These are phyloP conservation scores for Ceratocystis albifundus DNA, from an alignment of 2,329 filamentous ascomycete genomes.

Conservation along the genomic window DNA sequence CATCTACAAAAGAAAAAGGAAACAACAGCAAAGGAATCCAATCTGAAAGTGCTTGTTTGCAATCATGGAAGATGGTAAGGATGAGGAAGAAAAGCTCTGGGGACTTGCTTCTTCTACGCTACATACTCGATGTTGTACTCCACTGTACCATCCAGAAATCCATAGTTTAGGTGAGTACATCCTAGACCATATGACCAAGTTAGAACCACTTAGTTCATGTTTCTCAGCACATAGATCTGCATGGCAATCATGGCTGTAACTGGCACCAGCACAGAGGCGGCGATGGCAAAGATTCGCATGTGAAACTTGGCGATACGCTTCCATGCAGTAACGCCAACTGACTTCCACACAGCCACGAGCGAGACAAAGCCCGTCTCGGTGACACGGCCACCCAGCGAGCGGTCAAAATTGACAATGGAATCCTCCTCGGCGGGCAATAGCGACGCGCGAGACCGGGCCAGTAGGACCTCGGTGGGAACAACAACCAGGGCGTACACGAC, in stretches of 20 bases:
- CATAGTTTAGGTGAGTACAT: background rate
- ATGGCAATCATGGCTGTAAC: slow-evolving; percentile 34
- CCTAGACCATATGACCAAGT: no score
- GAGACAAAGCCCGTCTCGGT: slow-evolving; percentile 63
- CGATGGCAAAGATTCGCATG: slow-evolving; percentile 47
- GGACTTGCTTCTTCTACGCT: no score
- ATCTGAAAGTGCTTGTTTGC: no score
- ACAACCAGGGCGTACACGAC: slow-evolving; percentile 42
- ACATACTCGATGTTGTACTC: no score
- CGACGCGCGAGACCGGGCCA: slow-evolving; percentile 76
- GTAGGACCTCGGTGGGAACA: slow-evolving; percentile 63
- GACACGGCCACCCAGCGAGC: slow-evolving; percentile 67
- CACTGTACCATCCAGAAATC: background rate
- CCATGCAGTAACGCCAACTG: slow-evolving; percentile 61
- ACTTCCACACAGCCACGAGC: slow-evolving; percentile 65
- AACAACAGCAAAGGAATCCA: no score
- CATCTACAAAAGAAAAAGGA: no score
- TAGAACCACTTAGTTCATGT: slow-evolving; percentile 2
- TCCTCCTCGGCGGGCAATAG: slow-evolving; percentile 71
- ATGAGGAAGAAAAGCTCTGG: no score
- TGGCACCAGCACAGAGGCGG: slow-evolving; percentile 25
- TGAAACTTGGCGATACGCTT: slow-evolving; percentile 58
- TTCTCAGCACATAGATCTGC: slow-evolving; percentile 11
- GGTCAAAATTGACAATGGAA: slow-evolving; percentile 82
- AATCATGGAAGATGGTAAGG: no score